Conservation (phyloP, 2,329 filamentous ascomycete species). For the Fusarium euwallaceae region DNA sequence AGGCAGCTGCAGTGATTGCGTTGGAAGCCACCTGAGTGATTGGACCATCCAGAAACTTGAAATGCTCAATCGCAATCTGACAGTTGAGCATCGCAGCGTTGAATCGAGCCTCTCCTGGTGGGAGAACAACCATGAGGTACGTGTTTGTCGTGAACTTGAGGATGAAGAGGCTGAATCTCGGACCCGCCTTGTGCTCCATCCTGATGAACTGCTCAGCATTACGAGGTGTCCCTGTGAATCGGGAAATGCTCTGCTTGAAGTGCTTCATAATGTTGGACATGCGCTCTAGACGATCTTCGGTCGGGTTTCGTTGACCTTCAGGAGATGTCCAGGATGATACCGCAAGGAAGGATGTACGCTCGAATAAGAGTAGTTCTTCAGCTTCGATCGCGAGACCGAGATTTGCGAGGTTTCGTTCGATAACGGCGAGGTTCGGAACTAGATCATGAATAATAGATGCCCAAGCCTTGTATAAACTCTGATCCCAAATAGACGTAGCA, state of each 20-base stretch:
- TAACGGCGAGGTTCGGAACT: conserved; percentile 91
- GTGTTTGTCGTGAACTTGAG: conserved; percentile 98
- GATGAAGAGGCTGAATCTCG: conserved; percentile 91
- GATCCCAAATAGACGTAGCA: conserved; percentile 98
- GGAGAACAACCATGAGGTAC: conserved; percentile 92
- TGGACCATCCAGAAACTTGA: conserved; percentile 74
- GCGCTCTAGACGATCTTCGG: conserved; percentile 90
- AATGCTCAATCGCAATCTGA: conserved; percentile 85
- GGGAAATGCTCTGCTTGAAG: conserved; percentile 88
- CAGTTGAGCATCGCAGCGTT: conserved; percentile 93
- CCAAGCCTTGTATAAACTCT: conserved; percentile 98
- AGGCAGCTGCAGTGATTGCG: conserved; percentile 20
- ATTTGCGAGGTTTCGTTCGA: conserved; percentile 86
- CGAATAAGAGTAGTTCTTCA: conserved; percentile 93
- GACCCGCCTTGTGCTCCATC: conserved; percentile 82
- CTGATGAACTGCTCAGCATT: conserved; percentile 85
- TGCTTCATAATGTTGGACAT: conserved; percentile 98
- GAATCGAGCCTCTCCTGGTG: conserved; percentile 90
- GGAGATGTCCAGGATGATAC: conserved; percentile 91
- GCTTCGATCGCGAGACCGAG: conserved; percentile 90
- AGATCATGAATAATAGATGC: conserved; percentile 97
- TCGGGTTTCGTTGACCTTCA: conserved; percentile 84
- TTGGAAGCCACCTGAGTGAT: conserved; percentile 37
- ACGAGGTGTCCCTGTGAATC: conserved; percentile 84
- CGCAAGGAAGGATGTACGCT: conserved; percentile 94